Percentiles rank a stretch among this genome's conserved stretches.
Evolutionary conservation across 1,139 yeast genomes (phyloP).

Genomic region (Suhomyces yuchorum): DNA sequence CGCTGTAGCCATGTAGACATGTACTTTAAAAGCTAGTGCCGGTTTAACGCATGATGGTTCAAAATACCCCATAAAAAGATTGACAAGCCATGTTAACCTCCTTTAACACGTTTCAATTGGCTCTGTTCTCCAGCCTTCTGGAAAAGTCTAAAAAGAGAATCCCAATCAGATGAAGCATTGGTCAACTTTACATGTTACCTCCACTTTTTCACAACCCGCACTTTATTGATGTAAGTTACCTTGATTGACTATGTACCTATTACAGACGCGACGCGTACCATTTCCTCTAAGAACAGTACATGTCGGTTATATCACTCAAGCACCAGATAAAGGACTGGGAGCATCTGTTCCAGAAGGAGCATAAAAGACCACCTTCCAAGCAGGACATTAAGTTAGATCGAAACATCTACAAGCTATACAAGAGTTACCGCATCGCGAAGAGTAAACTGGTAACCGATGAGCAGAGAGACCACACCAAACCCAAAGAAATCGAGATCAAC

Average conservation of each 20-base stretch:
- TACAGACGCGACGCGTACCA: slow-evolving; percentile 9
- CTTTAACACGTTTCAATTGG: no score
- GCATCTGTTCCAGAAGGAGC: slow-evolving; percentile 40
- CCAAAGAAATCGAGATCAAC: slow-evolving; percentile 1
- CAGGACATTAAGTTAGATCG: slow-evolving; percentile 53
- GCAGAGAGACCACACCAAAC: background rate
- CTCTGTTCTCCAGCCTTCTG: no score
- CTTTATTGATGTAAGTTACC: no score
- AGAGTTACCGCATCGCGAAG: slow-evolving; percentile 40
- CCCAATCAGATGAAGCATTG: no score
- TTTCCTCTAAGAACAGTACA: background rate
- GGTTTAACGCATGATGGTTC: no score
- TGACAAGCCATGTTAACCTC: no score
- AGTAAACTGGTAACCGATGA: slow-evolving; percentile 4
- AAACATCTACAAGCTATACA: slow-evolving; percentile 47
- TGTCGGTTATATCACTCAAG: slow-evolving; percentile 26
- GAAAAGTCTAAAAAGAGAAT: no score
- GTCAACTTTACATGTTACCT: background rate
- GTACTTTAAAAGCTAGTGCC: no score
- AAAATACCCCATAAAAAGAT: no score
- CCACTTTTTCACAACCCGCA: background rate
- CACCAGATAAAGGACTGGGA: slow-evolving; percentile 67
- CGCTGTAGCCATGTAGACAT: no score
- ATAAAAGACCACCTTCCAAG: slow-evolving; percentile 54
- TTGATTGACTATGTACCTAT: no score